Evolutionary conservation across 2,329 filamentous ascomycete species (phyloP), one percentile per base, ranked within the genome.

Genomic region (Nannizziopsis barbatae): DNA sequence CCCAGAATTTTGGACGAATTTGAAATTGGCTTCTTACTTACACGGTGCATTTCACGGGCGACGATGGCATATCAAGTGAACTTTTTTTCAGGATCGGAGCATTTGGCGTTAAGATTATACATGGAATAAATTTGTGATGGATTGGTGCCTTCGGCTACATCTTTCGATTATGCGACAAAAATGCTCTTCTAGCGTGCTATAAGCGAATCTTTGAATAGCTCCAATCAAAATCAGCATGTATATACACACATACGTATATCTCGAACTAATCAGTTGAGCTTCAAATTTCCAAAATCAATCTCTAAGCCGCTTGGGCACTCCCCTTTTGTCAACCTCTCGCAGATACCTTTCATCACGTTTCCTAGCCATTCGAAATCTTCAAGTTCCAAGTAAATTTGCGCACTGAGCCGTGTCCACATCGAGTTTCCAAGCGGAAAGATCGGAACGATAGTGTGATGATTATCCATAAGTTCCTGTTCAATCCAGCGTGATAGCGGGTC

Each of bases 381-480:
- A 54, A 82, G 62, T 20, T 86, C 86, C n/a, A 95, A 66, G 62
- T 92, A 96, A 0, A 92, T 75, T 71, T 95, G 88, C 11, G 78
- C 86, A 60, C 84, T 88, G 42, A 94, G 59, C 42, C 90, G 71
- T 0, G 75, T 71, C 84, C 84, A 95, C 62, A 81, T 76, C 46
- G 72, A 72, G 0, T 74, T 75, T 0, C 67, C 72, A 55, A 88
- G 79, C 7, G 74, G 64, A 50, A 79, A 79, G 2, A 84, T 60
- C 1, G 81, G 73, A 45, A 92, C 66, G 58, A 86, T 90, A 0
- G 87, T 92, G 47, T 81, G 73, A 62, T 80, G 77, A n/a, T 82
- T 75, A 0, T 67, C 58, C 11, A 79, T 64, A 52, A 86, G 59
- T 2, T 59, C 70, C 39, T 66, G 62, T 43, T 73, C 60, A 51